A percentile compares a stretch with the other conserved stretches of the same genome.
phyloP scores from a whole-genome alignment of 1,284 basidiomycete genomes.

The Moesziomyces sp. region DNA sequence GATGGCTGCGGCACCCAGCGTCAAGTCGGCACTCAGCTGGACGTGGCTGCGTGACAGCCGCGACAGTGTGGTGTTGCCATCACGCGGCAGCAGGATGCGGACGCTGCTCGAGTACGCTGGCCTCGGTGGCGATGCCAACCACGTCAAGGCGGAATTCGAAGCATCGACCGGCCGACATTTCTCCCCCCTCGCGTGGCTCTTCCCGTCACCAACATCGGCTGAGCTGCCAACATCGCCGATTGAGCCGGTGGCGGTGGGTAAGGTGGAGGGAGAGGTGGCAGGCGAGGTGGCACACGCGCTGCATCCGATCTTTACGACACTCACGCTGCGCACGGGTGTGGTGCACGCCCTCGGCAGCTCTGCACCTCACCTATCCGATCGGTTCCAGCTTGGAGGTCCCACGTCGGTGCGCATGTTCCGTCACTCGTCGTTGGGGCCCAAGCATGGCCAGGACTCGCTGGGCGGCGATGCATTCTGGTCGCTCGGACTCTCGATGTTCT shows the following conservation, averaged over 20 bases:
- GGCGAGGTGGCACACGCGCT: not conserved
- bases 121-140: constrained; percentile 59
- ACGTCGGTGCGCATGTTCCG: constrained; percentile 88
- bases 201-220: not conserved
- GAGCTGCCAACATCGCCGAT: not conserved
- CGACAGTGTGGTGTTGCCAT: constrained; percentile 76
- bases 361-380: constrained; percentile 77
- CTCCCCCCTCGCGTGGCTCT: constrained; percentile 19
- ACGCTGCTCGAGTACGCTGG: constrained; percentile 53
- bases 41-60: constrained; percentile 82
- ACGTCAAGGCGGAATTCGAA: constrained; percentile 57
- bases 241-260: not conserved
- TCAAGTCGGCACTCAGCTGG: constrained; percentile 87
- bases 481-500: constrained; percentile 81
- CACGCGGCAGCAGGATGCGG: constrained; percentile 39
- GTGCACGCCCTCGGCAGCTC: constrained; percentile 53
- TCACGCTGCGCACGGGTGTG: constrained; percentile 44
- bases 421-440: constrained; percentile 83
- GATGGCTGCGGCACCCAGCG: constrained; percentile 24
- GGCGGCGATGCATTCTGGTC: constrained; percentile 92
- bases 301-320: constrained; percentile 22
- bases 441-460: constrained; percentile 80
- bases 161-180: constrained; percentile 22
- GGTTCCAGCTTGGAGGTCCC: constrained; percentile 93
- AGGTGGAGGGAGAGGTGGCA: not conserved